Conservation (phyloP, 352 stramenopile species). For the Phytophthora boehmeriae region DNA sequence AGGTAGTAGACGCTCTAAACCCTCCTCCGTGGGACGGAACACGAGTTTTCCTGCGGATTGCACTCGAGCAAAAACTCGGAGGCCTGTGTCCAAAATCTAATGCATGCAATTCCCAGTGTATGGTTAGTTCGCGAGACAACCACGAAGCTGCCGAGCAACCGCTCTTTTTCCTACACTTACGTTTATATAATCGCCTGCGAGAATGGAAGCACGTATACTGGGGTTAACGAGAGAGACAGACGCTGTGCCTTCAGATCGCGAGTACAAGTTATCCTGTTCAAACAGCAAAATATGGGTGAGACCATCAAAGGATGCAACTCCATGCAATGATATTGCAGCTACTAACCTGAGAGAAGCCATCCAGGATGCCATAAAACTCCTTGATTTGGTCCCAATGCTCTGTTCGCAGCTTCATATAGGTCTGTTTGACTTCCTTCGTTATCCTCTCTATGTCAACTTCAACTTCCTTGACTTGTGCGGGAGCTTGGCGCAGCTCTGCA, state of each 20-base stretch:
- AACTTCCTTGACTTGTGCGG: slow-evolving; percentile 1
- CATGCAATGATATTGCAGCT: neutral
- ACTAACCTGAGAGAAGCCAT: slow-evolving; percentile 60
- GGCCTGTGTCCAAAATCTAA: slow-evolving; percentile 87
- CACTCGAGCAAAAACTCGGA: slow-evolving; percentile 88
- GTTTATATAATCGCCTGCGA: slow-evolving; percentile 59
- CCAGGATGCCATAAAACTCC: slow-evolving; percentile 68
- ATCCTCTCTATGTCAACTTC: slow-evolving; percentile 22
- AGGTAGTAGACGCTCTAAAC: slow-evolving; percentile 68
- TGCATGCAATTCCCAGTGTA: neutral
- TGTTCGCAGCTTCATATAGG: slow-evolving; percentile 53
- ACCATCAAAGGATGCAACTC: neutral
- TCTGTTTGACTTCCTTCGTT: slow-evolving; percentile 34
- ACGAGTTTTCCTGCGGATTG: slow-evolving; percentile 47
- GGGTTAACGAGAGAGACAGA: slow-evolving; percentile 71
- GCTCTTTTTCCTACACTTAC: slow-evolving; percentile 15
- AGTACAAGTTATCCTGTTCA: slow-evolving; percentile 59
- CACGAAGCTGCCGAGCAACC: neutral
- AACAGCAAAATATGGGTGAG: neutral
- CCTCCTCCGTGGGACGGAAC: slow-evolving; percentile 86
- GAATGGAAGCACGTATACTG: slow-evolving; percentile 53
- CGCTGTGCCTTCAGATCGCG: slow-evolving; percentile 64
- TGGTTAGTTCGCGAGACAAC: neutral
- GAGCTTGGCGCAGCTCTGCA: slow-evolving; percentile 3
- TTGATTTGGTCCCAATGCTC: slow-evolving; percentile 66